Conservation (phyloP, 331 rosid genomes). For the Arachis monticola region DNA sequence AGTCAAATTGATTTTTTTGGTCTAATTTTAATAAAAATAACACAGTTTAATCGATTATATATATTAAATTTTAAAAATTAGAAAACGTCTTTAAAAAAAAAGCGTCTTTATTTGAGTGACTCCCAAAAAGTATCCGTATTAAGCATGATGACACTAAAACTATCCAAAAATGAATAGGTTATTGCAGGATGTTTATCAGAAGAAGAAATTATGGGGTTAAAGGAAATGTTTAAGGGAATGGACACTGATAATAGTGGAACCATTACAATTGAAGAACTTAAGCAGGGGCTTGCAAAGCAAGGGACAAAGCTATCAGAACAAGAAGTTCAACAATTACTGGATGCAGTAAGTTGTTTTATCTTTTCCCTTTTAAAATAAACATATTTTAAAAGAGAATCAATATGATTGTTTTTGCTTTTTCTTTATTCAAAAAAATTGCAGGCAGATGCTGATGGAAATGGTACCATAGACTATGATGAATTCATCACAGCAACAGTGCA, state of each 20-base stretch:
- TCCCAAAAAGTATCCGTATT: background rate
- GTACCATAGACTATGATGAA: slow-evolving; percentile 90
- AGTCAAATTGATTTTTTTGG: too few relatives aligned
- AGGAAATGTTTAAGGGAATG: slow-evolving; percentile 84
- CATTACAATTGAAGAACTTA: slow-evolving; percentile 92
- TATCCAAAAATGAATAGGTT: slow-evolving; percentile 53
- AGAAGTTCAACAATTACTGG: slow-evolving; percentile 89
- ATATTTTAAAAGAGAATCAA: too few relatives aligned
- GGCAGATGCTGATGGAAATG: slow-evolving; percentile 99
- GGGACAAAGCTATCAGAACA: slow-evolving; percentile 83
- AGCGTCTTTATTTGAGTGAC: too few relatives aligned
- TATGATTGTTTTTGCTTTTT: background rate
- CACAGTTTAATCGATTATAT: too few relatives aligned
- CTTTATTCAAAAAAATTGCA: slow-evolving; percentile 38
- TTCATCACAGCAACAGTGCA: slow-evolving; percentile 99
- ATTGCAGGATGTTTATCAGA: slow-evolving; percentile 96
- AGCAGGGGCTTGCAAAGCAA: slow-evolving; percentile 88
- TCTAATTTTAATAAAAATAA: too few relatives aligned
- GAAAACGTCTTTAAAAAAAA: too few relatives aligned
- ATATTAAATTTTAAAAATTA: too few relatives aligned
- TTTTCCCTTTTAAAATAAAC: background rate
- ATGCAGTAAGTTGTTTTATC: slow-evolving; percentile 64
- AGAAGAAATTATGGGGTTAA: slow-evolving; percentile 95
- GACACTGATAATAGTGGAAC: slow-evolving; percentile 96
- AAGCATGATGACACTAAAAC: background rate